A percentile compares a stretch with the other conserved stretches of the same genome.
These are phyloP conservation scores for Plasmodium blacklocki DNA, from an alignment of 169 alveolate genomes.

Conservation along the genomic window DNA sequence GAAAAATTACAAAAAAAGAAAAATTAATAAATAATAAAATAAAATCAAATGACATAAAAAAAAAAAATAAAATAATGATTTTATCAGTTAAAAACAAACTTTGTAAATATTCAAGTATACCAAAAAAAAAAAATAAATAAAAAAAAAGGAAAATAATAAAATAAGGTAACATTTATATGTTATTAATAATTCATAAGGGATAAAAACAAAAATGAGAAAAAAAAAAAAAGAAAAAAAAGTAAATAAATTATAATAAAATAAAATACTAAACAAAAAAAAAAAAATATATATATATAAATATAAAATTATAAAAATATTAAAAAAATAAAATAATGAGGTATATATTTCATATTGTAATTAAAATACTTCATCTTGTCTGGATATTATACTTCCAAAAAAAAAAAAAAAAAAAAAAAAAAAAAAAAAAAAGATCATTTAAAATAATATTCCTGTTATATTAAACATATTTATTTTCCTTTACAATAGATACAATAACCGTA, in stretches of 20 bases:
- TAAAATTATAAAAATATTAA: neutral
- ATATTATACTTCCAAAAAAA: neutral
- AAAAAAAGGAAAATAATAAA: too few species aligned
- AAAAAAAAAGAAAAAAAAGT: slow-evolving; percentile 1
- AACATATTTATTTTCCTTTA: slow-evolving; percentile 63
- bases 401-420: neutral
- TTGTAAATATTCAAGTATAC: too few species aligned
- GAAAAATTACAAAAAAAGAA: too few species aligned
- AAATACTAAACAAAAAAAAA: neutral
- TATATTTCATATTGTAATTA: too few species aligned
- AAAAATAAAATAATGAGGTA: neutral
- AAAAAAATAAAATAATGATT: too few species aligned
- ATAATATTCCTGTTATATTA: neutral
- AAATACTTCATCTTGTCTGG: neutral
- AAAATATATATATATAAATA: slow-evolving; percentile 7
- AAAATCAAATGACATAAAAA: too few species aligned
- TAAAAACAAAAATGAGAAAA: neutral
- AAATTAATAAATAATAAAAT: too few species aligned
- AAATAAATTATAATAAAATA: neutral
- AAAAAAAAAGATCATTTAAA: neutral
- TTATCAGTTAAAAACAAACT: too few species aligned
- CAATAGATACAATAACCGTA: slow-evolving; percentile 67
- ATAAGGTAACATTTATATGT: too few species aligned
- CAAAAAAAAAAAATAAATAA: too few species aligned
- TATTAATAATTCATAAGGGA: too few species aligned